Evolutionary conservation across 306 rosid genomes (phyloP).

Genomic region (Oxytropis ochrocephala): DNA sequence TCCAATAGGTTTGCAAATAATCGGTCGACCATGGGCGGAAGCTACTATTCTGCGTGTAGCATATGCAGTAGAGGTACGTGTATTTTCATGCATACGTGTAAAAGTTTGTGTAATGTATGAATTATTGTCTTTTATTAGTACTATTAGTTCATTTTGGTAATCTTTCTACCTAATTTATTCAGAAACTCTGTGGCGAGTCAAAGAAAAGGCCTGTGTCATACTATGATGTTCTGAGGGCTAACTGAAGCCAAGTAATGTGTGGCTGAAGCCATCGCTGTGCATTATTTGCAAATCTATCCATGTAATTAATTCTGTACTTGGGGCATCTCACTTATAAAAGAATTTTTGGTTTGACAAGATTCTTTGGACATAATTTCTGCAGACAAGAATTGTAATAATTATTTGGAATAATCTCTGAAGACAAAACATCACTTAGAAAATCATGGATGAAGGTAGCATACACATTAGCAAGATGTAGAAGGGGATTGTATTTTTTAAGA

Average conservation of each 20-base stretch:
- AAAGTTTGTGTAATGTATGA: background rate
- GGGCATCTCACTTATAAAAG: slow-evolving; percentile 10
- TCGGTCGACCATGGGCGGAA: slow-evolving; percentile 96
- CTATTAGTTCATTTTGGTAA: background rate
- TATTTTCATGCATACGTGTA: background rate
- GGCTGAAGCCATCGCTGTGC: slow-evolving; percentile 1
- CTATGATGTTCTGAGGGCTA: slow-evolving; percentile 55
- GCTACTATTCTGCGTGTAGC: slow-evolving; percentile 87
- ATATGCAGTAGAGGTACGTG: slow-evolving; percentile 66
- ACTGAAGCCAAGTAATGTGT: slow-evolving; percentile 12
- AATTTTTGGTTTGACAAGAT: background rate
- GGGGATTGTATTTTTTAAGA: background rate
- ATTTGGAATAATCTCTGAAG: background rate
- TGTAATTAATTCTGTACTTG: background rate
- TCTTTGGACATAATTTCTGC: slow-evolving; percentile 5
- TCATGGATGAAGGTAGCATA: background rate
- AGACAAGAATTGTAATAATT: background rate
- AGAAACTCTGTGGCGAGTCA: slow-evolving; percentile 52
- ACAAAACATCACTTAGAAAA: background rate
- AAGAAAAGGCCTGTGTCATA: slow-evolving; percentile 57
- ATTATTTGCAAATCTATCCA: background rate
- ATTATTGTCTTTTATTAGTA: background rate
- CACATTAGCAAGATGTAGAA: background rate
- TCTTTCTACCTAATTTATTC: slow-evolving; percentile 15
- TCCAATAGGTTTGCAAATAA: slow-evolving; percentile 87